Evolutionary conservation across 306 rosid genomes (phyloP).

Genomic region (Aeschynomene evenia): DNA sequence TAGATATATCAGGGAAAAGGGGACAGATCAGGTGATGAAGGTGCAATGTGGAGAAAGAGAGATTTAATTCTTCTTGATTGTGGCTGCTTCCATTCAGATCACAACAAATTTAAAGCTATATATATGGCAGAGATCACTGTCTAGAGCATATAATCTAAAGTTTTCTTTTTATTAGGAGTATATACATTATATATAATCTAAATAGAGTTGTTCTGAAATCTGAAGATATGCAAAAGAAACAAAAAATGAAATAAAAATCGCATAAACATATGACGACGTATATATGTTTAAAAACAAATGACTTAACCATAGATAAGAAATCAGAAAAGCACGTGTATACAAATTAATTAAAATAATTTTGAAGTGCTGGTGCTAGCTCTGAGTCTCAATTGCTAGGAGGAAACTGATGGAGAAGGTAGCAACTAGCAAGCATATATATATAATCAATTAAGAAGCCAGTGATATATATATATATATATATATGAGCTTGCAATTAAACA

Average conservation of each 20-base stretch:
- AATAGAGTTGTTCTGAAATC: background rate
- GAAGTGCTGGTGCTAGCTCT: background rate
- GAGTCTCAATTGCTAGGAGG: background rate
- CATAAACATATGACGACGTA: no score
- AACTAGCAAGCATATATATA: no score
- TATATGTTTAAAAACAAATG: background rate
- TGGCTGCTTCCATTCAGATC: background rate
- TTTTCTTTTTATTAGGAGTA: no score
- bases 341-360: background rate
- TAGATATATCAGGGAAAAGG: background rate
- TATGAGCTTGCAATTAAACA: slow-evolving; percentile 1
- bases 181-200: background rate
- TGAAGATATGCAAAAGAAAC: background rate
- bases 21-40: background rate
- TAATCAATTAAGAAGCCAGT: no score
- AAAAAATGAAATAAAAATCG: no score
- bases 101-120: background rate
- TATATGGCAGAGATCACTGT: background rate
- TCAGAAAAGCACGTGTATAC: background rate
- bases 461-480: background rate
- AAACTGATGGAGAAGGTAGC: background rate
- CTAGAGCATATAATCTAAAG: background rate
- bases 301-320: background rate
- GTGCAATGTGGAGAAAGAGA: background rate
- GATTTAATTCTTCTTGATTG: background rate